Evolutionary conservation across 2,329 filamentous ascomycete genomes (phyloP), one percentile per base, ranked within the genome.

Genomic region (Claviceps monticola): DNA sequence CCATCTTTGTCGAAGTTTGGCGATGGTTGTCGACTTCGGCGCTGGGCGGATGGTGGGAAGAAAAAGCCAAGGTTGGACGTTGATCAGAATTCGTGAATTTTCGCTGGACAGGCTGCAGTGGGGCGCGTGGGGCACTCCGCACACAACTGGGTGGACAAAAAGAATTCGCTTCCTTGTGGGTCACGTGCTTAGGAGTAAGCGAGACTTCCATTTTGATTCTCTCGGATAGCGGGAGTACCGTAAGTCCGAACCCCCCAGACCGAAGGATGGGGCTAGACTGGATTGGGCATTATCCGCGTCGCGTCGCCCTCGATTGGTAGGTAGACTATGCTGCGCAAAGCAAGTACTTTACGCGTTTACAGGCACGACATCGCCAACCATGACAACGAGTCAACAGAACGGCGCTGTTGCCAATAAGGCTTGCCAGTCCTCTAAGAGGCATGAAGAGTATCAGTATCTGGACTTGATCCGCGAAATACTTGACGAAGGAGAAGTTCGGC

Each of bases 371-470:
- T 23, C 36, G 49, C 39, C 17, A 37, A 21, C 44, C 14, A 38
- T 21, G 16, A 49, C 44, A 50, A 23, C 43, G 50, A 53, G n/a
- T 41, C 21, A 42, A 23, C 48, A 29, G 36, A 49, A 53, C 34
- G 51, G 36, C 19, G 14, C 44, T 14, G 34, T 29, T 4, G 17
- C 29, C 13, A 21, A 42, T 36, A 48, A 44, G 41, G 6, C 36
- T 23, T 17, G 11, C 17, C 42, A 42, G 19, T 8, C 37, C 2
- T 39, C 38, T 14, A 49, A 51, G 11, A 47, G 51, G 8, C 88
- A 95, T 62, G 90, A 97, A 72, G 93, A 98, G 71, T 75, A 89
- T 63, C 93, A 97, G 69, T 98, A 98, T 66, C 82, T 98, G 54
- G 78, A 91, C 60, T 78, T 98, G 26, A 88, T 97, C 56, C 84